These are phyloP conservation scores for Coemansia sp. DNA, from an alignment of 192 early-diverging fungal genomes.

Conservation along the genomic window DNA sequence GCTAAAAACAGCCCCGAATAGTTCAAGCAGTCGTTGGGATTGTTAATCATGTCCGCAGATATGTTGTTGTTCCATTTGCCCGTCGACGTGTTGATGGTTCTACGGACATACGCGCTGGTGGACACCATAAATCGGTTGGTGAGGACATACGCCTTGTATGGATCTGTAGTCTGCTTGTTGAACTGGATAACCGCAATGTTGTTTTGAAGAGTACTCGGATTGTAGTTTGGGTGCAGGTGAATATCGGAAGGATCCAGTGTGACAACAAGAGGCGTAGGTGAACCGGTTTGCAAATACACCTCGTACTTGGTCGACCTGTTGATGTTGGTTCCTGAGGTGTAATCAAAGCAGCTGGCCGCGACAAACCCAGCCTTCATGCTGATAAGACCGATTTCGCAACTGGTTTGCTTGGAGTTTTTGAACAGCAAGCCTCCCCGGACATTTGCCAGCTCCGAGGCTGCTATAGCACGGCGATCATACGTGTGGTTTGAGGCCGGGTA, in stretches of 20 bases:
- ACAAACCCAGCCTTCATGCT: not conserved
- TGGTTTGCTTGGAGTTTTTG: constrained; percentile 14
- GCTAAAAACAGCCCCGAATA: not conserved
- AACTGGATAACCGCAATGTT: constrained; percentile 23
- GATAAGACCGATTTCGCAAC: constrained; percentile 13
- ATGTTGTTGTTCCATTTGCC: not conserved
- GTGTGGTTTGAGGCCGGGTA: not conserved
- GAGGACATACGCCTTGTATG: constrained; percentile 8
- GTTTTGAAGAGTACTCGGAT: constrained; percentile 9
- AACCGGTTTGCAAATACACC: not conserved
- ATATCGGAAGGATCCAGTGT: constrained; percentile 6
- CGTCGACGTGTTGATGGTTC: not conserved
- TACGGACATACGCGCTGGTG: not conserved
- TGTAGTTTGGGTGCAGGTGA: constrained; percentile 16
- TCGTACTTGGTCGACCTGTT: not conserved
- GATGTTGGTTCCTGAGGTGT: not conserved
- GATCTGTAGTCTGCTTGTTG: constrained; percentile 13
- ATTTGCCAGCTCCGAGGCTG: not conserved
- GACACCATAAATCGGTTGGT: not conserved
- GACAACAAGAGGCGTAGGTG: not conserved
- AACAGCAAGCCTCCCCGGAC: constrained; percentile 3
- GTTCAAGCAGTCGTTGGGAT: not conserved
- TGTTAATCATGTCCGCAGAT: not conserved
- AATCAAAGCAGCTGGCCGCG: constrained; percentile 17
- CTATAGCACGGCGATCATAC: not conserved